Conservation (phyloP, 78 protist genomes). For the Dictyostelium discoideum region DNA sequence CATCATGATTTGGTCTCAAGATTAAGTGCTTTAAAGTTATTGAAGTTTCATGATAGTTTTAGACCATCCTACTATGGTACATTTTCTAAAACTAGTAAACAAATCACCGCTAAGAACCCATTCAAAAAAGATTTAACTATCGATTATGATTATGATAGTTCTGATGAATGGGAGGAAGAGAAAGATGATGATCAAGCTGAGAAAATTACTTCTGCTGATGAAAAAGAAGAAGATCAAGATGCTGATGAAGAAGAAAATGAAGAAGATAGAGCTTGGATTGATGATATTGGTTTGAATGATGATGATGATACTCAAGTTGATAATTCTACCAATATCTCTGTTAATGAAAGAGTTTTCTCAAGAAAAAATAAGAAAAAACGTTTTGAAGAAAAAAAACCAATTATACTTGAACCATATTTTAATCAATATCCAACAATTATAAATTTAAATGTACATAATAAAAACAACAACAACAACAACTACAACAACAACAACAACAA, state of each 20-base stretch:
- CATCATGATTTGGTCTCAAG: constrained; percentile 18
- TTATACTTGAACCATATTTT: constrained; percentile 27
- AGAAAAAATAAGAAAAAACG: constrained; percentile 35
- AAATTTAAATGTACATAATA: background rate
- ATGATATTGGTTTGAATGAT: background rate
- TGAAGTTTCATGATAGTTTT: constrained; percentile 50
- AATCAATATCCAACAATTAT: background rate
- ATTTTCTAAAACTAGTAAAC: background rate
- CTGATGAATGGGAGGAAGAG: constrained; percentile 74
- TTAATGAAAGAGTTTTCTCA: background rate
- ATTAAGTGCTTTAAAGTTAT: constrained; percentile 2
- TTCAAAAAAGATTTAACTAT: constrained; percentile 16
- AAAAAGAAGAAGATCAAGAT: constrained; percentile 1
- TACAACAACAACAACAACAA: background rate
- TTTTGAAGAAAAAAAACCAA: constrained; percentile 26
- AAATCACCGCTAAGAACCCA: constrained; percentile 38
- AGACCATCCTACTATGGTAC: constrained; percentile 74
- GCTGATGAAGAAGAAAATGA: constrained; percentile 40
- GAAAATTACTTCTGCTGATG: constrained; percentile 20
- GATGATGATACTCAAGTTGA: background rate
- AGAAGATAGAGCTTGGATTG: constrained; percentile 66
- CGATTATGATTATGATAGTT: constrained; percentile 57
- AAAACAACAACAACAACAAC: background rate
- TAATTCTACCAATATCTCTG: background rate
- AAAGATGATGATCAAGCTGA: constrained; percentile 27